Conservation (phyloP, 1,139 yeast genomes). For the Taphrina deformans region DNA sequence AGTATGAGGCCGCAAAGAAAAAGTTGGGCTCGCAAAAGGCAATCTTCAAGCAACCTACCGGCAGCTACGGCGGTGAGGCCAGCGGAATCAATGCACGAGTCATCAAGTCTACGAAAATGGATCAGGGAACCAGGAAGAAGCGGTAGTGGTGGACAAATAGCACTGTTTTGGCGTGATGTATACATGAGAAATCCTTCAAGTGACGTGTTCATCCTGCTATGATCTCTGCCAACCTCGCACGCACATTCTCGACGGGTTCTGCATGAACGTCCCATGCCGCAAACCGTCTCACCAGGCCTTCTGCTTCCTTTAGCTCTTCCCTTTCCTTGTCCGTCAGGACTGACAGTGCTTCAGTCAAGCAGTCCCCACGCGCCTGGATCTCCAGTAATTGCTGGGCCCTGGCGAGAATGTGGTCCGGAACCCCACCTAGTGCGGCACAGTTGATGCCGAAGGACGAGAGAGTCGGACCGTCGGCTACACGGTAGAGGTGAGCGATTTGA, state of each 20-base stretch:
- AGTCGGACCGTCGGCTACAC: slow-evolving; percentile 38
- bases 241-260: neutral
- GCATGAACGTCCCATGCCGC: slow-evolving; percentile 35
- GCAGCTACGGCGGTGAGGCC: slow-evolving; percentile 86
- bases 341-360: slow-evolving; percentile 37
- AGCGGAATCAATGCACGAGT: slow-evolving; percentile 96
- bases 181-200: neutral
- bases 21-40: slow-evolving; percentile 86
- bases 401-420: slow-evolving; percentile 37
- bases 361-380: slow-evolving; percentile 39
- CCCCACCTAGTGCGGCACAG: slow-evolving; percentile 41
- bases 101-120: slow-evolving; percentile 70
- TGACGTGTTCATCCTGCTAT: neutral
- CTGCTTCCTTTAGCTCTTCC: slow-evolving; percentile 38
- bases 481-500: slow-evolving; percentile 40
- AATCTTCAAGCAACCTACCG: slow-evolving; percentile 70
- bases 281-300: slow-evolving; percentile 36
- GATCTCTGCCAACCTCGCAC: neutral
- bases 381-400: slow-evolving; percentile 39
- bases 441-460: slow-evolving; percentile 40
- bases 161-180: neutral
- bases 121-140: slow-evolving; percentile 17
- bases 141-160: neutral
- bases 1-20: slow-evolving; percentile 93
- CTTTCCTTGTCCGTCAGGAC: slow-evolving; percentile 37